Conservation (phyloP, 129 eudicot species). For the Oenanthe sinensis region DNA sequence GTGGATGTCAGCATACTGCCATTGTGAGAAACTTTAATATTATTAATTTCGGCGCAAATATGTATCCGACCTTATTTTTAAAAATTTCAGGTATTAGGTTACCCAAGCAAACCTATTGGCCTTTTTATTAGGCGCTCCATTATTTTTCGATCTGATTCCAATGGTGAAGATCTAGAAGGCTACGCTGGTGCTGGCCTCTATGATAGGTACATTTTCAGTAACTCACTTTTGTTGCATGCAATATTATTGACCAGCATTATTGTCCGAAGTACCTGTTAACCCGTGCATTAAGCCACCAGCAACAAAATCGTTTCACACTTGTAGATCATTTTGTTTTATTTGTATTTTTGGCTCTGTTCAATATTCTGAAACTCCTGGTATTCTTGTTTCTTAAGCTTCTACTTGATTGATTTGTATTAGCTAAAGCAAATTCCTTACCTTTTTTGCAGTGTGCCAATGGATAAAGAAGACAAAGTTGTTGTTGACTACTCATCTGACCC, state of each 20-base stretch:
- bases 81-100: conserved; percentile 67
- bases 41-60: not conserved
- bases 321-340: not conserved
- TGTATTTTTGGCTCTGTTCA: not conserved
- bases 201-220: conserved; percentile 51
- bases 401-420: not conserved
- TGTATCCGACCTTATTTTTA: not conserved
- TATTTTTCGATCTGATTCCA: conserved; percentile 96
- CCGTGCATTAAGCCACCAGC: not conserved
- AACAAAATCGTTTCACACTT: not conserved
- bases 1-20: not conserved
- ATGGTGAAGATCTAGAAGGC: conserved; percentile 99
- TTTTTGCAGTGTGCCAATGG: conserved; percentile 91
- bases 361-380: not conserved
- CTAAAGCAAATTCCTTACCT: not conserved
- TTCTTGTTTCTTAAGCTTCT: not conserved
- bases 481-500: conserved; percentile 84
- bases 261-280: not conserved
- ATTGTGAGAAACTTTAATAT: not conserved
- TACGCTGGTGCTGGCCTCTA: conserved; percentile 99
- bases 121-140: conserved; percentile 80
- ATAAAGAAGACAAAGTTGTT: conserved; percentile 84
- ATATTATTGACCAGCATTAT: not conserved
- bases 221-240: conserved; percentile 3
- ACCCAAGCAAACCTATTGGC: conserved; percentile 98